These are phyloP conservation scores for Suillus placidus DNA, from an alignment of 768 basidiomycete species.

Conservation along the genomic window DNA sequence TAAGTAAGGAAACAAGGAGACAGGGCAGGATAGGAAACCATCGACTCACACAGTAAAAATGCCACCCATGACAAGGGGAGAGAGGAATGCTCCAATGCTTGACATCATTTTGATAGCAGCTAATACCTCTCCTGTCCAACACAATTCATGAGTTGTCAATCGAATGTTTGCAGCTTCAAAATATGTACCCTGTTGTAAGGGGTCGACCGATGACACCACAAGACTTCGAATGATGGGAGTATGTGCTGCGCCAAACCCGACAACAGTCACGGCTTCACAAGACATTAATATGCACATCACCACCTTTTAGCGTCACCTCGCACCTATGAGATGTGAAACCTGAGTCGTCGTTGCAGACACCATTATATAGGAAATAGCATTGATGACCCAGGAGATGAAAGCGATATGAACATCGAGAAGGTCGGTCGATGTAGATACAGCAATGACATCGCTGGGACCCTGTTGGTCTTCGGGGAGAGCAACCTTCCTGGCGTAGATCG, in stretches of 20 bases:
- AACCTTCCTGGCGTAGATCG: slow-evolving; percentile 20
- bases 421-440: slow-evolving; percentile 24
- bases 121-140: slow-evolving; percentile 27
- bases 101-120: slow-evolving; percentile 32
- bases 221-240: slow-evolving; percentile 29
- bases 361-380: slow-evolving; percentile 16
- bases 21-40: neutral
- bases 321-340: slow-evolving; percentile 19
- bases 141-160: neutral
- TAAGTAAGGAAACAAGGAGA: neutral
- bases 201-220: slow-evolving; percentile 30
- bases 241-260: slow-evolving; percentile 22
- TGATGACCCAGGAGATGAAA: slow-evolving; percentile 22
- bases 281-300: neutral
- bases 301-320: neutral
- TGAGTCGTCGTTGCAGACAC: slow-evolving; percentile 18
- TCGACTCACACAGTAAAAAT: slow-evolving; percentile 23
- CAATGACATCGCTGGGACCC: neutral
- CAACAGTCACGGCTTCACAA: slow-evolving; percentile 19
- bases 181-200: slow-evolving; percentile 30
- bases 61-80: slow-evolving; percentile 35
- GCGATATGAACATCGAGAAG: slow-evolving; percentile 33
- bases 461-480: neutral
- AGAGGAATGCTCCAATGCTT: slow-evolving; percentile 23
- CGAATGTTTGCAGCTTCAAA: too few species aligned